Evolutionary conservation across 208 protist species (phyloP), one percentile per base, ranked within the genome.

Genomic region (Crithidia fasciculata): DNA sequence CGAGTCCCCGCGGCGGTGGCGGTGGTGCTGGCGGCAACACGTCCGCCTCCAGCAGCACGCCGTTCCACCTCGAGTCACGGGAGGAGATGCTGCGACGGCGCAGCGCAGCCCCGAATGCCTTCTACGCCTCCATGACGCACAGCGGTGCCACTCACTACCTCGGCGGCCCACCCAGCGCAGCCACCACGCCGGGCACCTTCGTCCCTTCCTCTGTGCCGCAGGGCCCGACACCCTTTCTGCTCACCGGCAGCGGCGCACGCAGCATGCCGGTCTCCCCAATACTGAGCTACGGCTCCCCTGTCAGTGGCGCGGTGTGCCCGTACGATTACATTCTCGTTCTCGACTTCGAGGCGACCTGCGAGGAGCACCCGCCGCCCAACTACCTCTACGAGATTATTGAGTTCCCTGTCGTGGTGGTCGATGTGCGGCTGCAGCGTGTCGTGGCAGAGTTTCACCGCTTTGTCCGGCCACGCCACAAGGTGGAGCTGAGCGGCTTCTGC

Each of bases 331-430:
- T 98, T 81, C 72, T 96, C 8, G 88, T 98, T 16, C 65, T 98
- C 19, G 94, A 98, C 77, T 98, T 98, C 74, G 94, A 98, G 81
- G 92, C 92, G 7, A 97, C 94, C 15, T 98, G 94, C 69, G 92
- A 98, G 58, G 86, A 95, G 80, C 60, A 80, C 64, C 72, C 82
- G 4, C 82, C 86, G 36, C 81, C 87, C 39, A 80, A 80, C 55
- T 93, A 94, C 75, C 77, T 89, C 58, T 85, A 98, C 70, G 98
- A 99, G 83, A 98, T 99, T 72, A 98, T 99, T 72, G 97, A 99
- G 81, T 98, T 98, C 68, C 96, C 98, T 28, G 91, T 96, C 12
- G 94, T 99, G 12, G 49, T 98, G 5, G 74, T 98, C 10, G 88
- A 97, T 70, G 82, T 83, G 39, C 70, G 73, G 41, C 77, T 88